These are phyloP conservation scores for Venturia pyrina DNA, from an alignment of 2,329 filamentous ascomycete genomes.

Conservation along the genomic window DNA sequence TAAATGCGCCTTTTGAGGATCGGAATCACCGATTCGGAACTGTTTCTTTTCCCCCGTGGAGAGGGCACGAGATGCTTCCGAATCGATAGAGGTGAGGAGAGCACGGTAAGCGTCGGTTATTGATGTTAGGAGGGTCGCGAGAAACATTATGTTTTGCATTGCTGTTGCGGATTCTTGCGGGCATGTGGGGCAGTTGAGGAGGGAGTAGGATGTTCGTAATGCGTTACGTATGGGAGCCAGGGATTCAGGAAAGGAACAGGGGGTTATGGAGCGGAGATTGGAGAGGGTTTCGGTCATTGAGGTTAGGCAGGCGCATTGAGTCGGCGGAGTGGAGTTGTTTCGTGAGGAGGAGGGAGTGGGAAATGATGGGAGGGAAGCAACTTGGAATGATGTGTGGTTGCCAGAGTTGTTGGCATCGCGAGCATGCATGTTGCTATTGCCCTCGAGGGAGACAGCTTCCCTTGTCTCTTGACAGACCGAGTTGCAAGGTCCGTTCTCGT, in stretches of 20 bases:
- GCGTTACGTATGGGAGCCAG: conserved; percentile 32
- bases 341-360: conserved; percentile 15
- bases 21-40: conserved; percentile 35
- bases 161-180: conserved; percentile 31
- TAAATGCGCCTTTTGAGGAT: conserved; percentile 26
- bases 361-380: neutral
- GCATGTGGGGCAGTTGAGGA: conserved; percentile 34
- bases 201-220: conserved; percentile 27
- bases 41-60: conserved; percentile 26
- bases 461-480: neutral
- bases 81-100: conserved; percentile 30
- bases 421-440: neutral
- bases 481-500: neutral
- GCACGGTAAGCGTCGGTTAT: conserved; percentile 33
- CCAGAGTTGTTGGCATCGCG: too few relatives aligned
- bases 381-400: neutral
- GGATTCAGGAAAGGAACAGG: conserved; percentile 33
- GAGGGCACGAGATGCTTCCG: conserved; percentile 26
- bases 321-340: conserved; percentile 4
- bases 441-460: neutral
- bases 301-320: conserved; percentile 34
- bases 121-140: conserved; percentile 32
- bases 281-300: conserved; percentile 35
- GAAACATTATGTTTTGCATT: conserved; percentile 35
- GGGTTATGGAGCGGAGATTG: conserved; percentile 29